Evolutionary conservation across 2,329 filamentous ascomycete species (phyloP).

Genomic region (Sclerotinia minor): DNA sequence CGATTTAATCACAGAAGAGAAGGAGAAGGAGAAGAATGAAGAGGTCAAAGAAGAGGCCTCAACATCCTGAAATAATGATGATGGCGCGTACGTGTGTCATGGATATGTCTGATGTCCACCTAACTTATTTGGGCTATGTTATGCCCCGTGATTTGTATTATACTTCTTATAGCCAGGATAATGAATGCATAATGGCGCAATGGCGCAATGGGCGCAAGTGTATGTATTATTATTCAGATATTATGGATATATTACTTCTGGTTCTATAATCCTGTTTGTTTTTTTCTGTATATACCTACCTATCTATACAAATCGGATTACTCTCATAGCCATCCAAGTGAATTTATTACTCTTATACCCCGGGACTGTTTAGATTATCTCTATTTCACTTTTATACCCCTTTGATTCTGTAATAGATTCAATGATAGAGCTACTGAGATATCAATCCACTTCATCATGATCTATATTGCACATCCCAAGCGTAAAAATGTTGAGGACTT

Average conservation of each 20-base stretch:
- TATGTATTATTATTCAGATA: not conserved
- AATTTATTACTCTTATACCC: too few relatives aligned
- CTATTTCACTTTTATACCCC: too few relatives aligned
- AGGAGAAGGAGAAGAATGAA: not conserved
- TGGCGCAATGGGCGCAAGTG: not conserved
- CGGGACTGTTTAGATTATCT: too few relatives aligned
- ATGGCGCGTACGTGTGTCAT: not conserved
- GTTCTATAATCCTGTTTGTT: not conserved
- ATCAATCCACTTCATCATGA: not conserved
- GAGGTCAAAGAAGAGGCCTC: not conserved
- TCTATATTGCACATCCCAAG: not conserved
- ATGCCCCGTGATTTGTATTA: not conserved
- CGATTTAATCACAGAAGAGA: slow-evolving; percentile 2
- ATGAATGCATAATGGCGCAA: too few relatives aligned
- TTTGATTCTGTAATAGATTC: too few relatives aligned
- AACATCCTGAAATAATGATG: slow-evolving; percentile 1
- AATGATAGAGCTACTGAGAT: not conserved
- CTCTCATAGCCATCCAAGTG: too few relatives aligned
- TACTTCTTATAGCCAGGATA: not conserved
- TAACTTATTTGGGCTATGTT: not conserved
- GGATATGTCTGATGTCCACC: not conserved
- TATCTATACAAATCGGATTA: not conserved
- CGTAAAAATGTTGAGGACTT: not conserved
- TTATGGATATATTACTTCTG: not conserved
- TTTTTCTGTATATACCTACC: not conserved